These are phyloP conservation scores for Ustilago xerochloae DNA, from an alignment of 1,284 basidiomycete genomes.

Conservation along the genomic window DNA sequence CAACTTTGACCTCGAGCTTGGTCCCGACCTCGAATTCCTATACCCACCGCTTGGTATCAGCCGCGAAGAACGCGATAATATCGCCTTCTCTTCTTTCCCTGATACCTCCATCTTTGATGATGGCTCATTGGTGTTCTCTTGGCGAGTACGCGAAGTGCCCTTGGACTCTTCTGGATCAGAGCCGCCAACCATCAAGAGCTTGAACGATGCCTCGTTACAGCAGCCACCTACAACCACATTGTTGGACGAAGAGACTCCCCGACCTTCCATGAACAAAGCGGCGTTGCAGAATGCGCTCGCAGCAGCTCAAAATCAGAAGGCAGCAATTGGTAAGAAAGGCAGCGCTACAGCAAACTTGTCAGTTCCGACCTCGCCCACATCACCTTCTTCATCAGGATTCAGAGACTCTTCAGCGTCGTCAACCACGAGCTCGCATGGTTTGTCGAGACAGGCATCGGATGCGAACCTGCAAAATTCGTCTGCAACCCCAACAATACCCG, in stretches of 20 bases:
- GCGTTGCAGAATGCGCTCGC: constrained; percentile 26
- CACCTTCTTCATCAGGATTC: constrained; percentile 16
- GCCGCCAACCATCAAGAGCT: constrained; percentile 50
- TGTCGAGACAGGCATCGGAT: constrained; percentile 34
- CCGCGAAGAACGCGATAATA: constrained; percentile 80
- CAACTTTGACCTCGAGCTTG: constrained; percentile 71
- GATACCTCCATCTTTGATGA: constrained; percentile 74
- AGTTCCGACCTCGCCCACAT: constrained; percentile 19
- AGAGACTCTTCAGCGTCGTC: constrained; percentile 36
- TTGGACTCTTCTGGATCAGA: constrained; percentile 47
- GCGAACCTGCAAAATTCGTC: constrained; percentile 26
- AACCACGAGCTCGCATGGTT: constrained; percentile 11
- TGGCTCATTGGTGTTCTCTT: constrained; percentile 62
- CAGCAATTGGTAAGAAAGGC: not conserved
- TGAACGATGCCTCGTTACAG: constrained; percentile 23
- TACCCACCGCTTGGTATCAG: constrained; percentile 77
- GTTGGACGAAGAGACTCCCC: constrained; percentile 39
- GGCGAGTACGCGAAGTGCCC: constrained; percentile 65
- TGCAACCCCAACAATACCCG: not conserved
- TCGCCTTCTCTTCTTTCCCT: constrained; percentile 93
- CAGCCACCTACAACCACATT: not conserved
- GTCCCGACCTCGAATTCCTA: constrained; percentile 81
- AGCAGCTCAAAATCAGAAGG: constrained; percentile 19
- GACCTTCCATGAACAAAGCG: constrained; percentile 47
- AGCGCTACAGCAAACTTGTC: constrained; percentile 4